A percentile compares a stretch with the other conserved stretches of the same genome.
phyloP scores from a whole-genome alignment of 2,329 filamentous ascomycete genomes.

The Phyllosticta citriasiana region DNA sequence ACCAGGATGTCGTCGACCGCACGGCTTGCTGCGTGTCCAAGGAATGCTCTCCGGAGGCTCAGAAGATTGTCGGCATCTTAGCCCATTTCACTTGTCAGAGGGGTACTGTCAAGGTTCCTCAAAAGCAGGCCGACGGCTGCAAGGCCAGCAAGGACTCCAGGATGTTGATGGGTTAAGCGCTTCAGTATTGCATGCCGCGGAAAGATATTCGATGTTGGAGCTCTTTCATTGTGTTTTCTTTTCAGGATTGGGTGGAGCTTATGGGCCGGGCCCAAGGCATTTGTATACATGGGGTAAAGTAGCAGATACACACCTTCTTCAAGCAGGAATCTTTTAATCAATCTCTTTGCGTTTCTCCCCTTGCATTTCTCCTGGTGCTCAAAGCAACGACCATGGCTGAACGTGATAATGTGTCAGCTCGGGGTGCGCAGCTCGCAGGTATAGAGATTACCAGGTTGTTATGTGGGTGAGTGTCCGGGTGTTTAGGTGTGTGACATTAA shows the following conservation, averaged over 20 bases:
- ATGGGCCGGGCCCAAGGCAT: not conserved
- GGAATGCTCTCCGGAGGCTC: not conserved
- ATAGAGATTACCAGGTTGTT: too few species aligned
- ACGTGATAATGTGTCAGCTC: too few species aligned
- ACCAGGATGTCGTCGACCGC: not conserved
- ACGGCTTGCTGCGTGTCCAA: not conserved
- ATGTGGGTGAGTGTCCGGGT: too few species aligned
- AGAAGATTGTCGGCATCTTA: not conserved
- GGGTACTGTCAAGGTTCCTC: not conserved
- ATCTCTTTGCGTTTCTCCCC: too few species aligned
- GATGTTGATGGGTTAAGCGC: not conserved
- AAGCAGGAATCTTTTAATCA: too few species aligned
- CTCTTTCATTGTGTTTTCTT: too few species aligned
- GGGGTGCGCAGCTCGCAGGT: too few species aligned
- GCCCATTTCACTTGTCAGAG: not conserved
- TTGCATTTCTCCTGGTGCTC: too few species aligned
- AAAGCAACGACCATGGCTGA: too few species aligned
- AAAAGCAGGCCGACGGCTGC: not conserved
- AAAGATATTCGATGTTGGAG: too few species aligned
- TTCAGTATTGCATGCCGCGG: too few species aligned
- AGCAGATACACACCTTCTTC: not conserved
- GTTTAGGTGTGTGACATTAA: too few species aligned
- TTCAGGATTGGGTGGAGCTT: not conserved
- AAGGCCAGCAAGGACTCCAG: not conserved
- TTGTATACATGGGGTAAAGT: not conserved